These are phyloP conservation scores for Pseudogymnoascus sp. DNA, from an alignment of 2,329 filamentous ascomycete genomes.

Conservation along the genomic window DNA sequence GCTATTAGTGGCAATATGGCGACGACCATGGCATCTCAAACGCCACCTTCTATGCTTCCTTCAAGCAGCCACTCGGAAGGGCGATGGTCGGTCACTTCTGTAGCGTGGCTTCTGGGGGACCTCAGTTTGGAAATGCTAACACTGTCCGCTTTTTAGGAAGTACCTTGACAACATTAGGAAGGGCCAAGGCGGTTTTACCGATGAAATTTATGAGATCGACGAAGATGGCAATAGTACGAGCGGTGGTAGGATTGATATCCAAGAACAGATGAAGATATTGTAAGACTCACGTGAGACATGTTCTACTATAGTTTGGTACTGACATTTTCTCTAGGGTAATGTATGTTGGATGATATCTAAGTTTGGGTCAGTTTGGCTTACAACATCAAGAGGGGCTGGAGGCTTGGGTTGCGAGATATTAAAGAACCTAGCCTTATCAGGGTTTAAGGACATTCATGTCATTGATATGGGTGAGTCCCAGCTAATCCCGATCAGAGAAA, in stretches of 20 bases:
- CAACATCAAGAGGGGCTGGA: slow-evolving; percentile 68
- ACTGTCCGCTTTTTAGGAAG: not conserved
- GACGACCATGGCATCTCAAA: not conserved
- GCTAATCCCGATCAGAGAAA: not conserved
- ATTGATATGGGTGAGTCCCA: slow-evolving; percentile 83
- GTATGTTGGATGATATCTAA: slow-evolving; percentile 35
- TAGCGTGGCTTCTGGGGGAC: not conserved
- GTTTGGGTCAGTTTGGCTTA: not conserved
- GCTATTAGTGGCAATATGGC: not conserved
- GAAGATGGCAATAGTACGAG: slow-evolving; percentile 3
- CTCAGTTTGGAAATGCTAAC: not conserved
- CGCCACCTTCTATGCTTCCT: not conserved
- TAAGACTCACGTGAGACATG: slow-evolving; percentile 30
- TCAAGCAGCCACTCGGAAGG: not conserved
- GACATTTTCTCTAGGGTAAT: slow-evolving; percentile 26
- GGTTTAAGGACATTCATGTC: slow-evolving; percentile 95
- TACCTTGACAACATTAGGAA: slow-evolving; percentile 76
- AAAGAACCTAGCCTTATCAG: slow-evolving; percentile 90
- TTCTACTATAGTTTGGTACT: not conserved
- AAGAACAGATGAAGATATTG: slow-evolving; percentile 70
- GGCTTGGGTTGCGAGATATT: slow-evolving; percentile 93
- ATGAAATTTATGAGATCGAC: slow-evolving; percentile 39
- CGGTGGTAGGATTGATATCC: slow-evolving; percentile 27
- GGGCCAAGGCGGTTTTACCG: slow-evolving; percentile 73
- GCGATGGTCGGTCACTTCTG: not conserved